Evolutionary conservation across 2,329 filamentous ascomycete genomes (phyloP), one percentile per base, ranked within the genome.

Genomic region (Trichophyton benhamiae): DNA sequence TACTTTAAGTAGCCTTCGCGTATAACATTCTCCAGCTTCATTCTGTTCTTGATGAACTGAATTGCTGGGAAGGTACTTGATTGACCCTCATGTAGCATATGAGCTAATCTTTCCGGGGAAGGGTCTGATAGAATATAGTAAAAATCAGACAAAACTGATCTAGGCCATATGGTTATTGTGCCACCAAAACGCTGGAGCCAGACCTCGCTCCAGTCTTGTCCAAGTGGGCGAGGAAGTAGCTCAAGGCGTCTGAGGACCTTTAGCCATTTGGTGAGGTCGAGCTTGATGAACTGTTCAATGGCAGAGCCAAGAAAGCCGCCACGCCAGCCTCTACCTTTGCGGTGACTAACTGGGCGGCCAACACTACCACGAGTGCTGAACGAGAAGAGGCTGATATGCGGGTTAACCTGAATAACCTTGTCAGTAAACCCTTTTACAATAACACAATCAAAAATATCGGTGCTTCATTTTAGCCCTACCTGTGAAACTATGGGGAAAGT

Each of bases 361-460:
- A 97, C 92, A 0, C 88, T 87, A 11, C 94, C 94, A 36, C 94
- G 84, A 0, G 91, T 95, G 33, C 88, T 94, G 79, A 97, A 99
- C 82, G 99, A 97, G 80, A 99, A 99, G 30, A 97, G 85, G 69
- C 96, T 97, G 74, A 99, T 92, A 72, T 99, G 94, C 1, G 94
- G 94, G 72, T 99, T 99, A 57, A 96, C 92, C 76, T 91, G 86
- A 44, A 22, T 53, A 49, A 33, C 8, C 57, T 57, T 58, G 46
- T 33, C n/a, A 49, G 17, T 38, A 13, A 38, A 38, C 11, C 33
- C 2, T 13, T 13, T 13, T 9, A 9, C 11, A 38, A 38, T 13
- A 38, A 38, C 9, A 38, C 9, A 13, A 13, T 9, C 11, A 38
- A 57, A 44, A 33, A 38, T 20, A 52, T 59, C 13, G 9, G 4